These are phyloP conservation scores for Boletus coccyginus DNA, from an alignment of 768 basidiomycete genomes.

Conservation along the genomic window DNA sequence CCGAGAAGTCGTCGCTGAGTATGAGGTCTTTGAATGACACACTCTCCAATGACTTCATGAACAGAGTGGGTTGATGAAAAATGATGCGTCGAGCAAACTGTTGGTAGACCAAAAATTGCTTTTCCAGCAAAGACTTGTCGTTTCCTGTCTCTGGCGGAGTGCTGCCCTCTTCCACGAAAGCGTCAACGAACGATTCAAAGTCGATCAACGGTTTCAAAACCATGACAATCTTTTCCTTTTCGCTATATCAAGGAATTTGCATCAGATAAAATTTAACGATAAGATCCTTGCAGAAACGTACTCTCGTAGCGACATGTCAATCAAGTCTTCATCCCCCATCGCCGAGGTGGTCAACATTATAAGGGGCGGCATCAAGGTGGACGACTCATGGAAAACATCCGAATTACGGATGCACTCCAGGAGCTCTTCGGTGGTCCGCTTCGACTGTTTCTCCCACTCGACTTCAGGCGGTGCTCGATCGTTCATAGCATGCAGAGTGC, in stretches of 20 bases:
- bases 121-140: neutral
- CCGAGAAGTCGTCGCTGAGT: slow-evolving; percentile 29
- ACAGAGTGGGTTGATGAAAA: slow-evolving; percentile 28
- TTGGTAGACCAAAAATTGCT: neutral
- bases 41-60: slow-evolving; percentile 27
- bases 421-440: neutral
- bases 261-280: neutral
- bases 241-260: neutral
- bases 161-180: neutral
- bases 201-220: slow-evolving; percentile 1
- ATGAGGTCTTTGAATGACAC: slow-evolving; percentile 35
- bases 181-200: neutral
- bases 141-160: neutral
- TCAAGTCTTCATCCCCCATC: slow-evolving; percentile 17
- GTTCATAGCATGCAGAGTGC: too few relatives aligned
- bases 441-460: neutral
- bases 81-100: slow-evolving; percentile 32
- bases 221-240: neutral
- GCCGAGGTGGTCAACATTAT: neutral
- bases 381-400: neutral
- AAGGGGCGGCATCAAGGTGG: neutral
- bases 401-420: neutral
- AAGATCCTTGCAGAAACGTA: neutral
- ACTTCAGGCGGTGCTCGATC: neutral
- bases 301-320: slow-evolving; percentile 11